Evolutionary conservation across 1,284 basidiomycete species (phyloP).

Genomic region (Kwoniella shivajii): DNA sequence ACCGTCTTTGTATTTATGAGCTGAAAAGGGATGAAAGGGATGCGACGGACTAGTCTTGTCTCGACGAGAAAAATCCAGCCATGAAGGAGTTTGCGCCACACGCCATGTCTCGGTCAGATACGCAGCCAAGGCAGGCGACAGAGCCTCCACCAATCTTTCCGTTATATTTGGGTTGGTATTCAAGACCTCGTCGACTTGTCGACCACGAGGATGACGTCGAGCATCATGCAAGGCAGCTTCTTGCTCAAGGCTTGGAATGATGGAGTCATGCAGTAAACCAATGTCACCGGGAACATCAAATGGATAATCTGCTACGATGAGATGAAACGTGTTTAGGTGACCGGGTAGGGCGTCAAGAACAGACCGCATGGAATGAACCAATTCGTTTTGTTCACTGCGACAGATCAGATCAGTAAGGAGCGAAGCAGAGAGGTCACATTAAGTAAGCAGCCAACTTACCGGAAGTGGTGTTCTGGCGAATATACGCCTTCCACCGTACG

Average conservation of each 20-base stretch:
- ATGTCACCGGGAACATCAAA: slow-evolving; percentile 36
- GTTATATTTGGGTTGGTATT: background rate
- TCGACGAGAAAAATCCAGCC: slow-evolving; percentile 44
- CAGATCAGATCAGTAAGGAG: background rate
- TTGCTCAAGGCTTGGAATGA: slow-evolving; percentile 28
- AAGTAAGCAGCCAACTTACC: slow-evolving; percentile 25
- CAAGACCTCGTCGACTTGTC: background rate
- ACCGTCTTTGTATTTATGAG: slow-evolving; percentile 7
- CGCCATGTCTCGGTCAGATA: slow-evolving; percentile 31
- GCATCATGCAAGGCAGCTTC: background rate
- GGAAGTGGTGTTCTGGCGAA: slow-evolving; percentile 47
- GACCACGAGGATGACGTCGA: background rate
- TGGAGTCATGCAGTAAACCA: slow-evolving; percentile 27
- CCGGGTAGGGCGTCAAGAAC: slow-evolving; percentile 43
- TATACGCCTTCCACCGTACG: slow-evolving; percentile 28
- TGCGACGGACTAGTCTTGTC: slow-evolving; percentile 35
- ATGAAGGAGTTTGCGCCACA: slow-evolving; percentile 46
- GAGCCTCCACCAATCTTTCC: background rate
- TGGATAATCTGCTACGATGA: slow-evolving; percentile 43
- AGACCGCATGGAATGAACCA: slow-evolving; percentile 50
- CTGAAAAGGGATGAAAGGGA: slow-evolving; percentile 31
- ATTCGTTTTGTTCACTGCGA: slow-evolving; percentile 47
- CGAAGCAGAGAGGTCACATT: background rate
- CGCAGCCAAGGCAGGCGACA: slow-evolving; percentile 17
- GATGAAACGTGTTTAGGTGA: slow-evolving; percentile 40